A percentile compares a stretch with the other conserved stretches of the same genome.
phyloP scores from a whole-genome alignment of 2,329 filamentous ascomycete genomes.

The Penicillium sclerotiorum region DNA sequence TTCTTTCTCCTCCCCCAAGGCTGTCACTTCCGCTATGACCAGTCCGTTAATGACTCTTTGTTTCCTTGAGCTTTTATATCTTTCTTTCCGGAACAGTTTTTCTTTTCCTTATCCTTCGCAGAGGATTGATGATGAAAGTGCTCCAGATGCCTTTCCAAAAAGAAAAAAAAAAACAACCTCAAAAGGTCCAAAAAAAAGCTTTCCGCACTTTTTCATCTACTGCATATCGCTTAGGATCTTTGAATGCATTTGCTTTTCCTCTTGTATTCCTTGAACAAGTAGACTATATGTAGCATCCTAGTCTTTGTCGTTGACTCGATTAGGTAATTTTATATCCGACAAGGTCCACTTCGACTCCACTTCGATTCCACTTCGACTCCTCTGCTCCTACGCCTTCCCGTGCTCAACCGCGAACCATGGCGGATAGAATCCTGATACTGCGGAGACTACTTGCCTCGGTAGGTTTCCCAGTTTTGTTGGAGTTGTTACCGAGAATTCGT shows the following conservation, averaged over 20 bases:
- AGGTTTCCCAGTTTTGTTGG: no score
- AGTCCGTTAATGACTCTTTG: slow-evolving; percentile 18
- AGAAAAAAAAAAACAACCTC: not conserved
- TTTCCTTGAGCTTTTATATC: slow-evolving; percentile 9
- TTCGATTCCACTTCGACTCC: not conserved
- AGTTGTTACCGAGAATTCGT: not conserved
- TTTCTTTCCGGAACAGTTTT: no score
- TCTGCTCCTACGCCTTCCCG: not conserved
- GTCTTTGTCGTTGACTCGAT: no score
- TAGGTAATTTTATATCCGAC: not conserved
- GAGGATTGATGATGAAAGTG: no score
- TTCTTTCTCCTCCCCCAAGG: not conserved
- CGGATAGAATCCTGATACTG: no score
- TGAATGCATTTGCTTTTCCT: slow-evolving; percentile 2
- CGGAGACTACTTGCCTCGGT: no score
- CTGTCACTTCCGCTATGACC: slow-evolving; percentile 22
- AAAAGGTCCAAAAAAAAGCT: slow-evolving; percentile 15
- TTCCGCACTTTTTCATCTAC: not conserved
- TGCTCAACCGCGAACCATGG: no score
- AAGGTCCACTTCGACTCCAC: not conserved
- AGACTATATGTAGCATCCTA: no score
- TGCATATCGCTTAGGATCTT: slow-evolving; percentile 1
- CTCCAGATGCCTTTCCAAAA: not conserved
- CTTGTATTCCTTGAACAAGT: no score
- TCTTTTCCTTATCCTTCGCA: no score